These are phyloP conservation scores for Vickermania ingenoplastis DNA, from an alignment of 208 protist genomes.

Conservation along the genomic window DNA sequence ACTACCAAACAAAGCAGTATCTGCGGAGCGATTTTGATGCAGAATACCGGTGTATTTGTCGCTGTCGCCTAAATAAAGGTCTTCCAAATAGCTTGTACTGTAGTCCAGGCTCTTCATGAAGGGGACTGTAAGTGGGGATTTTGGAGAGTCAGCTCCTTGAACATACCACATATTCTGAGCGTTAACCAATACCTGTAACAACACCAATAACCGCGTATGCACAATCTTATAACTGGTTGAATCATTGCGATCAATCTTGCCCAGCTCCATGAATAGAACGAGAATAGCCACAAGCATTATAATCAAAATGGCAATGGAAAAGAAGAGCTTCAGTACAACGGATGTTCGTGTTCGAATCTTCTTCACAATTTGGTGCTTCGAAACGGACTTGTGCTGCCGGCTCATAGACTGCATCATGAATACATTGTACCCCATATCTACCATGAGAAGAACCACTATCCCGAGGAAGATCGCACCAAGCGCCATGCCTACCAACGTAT, in stretches of 20 bases:
- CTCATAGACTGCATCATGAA: constrained; percentile 3
- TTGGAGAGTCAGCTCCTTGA: neutral
- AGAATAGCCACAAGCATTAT: constrained; percentile 1
- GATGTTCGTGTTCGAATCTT: neutral
- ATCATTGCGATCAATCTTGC: neutral
- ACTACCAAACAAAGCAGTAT: constrained; percentile 6
- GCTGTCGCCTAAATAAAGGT: constrained; percentile 8
- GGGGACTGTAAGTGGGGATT: neutral
- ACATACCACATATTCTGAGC: constrained; percentile 8
- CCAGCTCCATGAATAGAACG: constrained; percentile 1
- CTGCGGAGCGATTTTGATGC: neutral
- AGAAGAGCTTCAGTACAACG: constrained; percentile 1
- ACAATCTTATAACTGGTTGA: neutral
- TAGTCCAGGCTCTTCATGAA: neutral
- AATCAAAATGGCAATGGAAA: neutral
- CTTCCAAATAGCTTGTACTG: neutral
- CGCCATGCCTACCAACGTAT: neutral
- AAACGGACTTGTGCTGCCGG: neutral
- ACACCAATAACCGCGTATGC: constrained; percentile 1
- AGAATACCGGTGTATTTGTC: constrained; percentile 3
- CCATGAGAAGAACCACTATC: neutral
- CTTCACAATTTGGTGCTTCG: neutral
- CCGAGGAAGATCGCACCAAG: constrained; percentile 1
- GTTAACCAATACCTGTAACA: neutral
- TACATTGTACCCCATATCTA: constrained; percentile 1